Evolutionary conservation across 306 rosid genomes (phyloP).

Genomic region (Cucurbita argyrosperma): DNA sequence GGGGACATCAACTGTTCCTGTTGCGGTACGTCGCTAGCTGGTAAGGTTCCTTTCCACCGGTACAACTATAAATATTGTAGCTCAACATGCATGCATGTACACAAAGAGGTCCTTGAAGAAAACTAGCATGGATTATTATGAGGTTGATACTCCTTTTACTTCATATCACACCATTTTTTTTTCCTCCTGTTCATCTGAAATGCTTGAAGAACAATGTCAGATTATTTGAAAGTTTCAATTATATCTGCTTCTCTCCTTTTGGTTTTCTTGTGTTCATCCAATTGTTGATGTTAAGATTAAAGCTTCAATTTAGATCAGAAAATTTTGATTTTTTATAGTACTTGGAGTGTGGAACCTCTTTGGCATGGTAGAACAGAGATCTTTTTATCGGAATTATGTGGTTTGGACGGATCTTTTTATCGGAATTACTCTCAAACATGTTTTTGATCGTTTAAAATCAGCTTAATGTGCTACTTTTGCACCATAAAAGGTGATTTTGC

Average conservation of each 20-base stretch:
- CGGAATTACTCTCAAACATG: too few relatives aligned
- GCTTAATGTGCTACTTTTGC: too few relatives aligned
- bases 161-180: neutral
- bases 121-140: slow-evolving; percentile 9
- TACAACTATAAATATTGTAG: slow-evolving; percentile 93
- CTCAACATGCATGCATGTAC: slow-evolving; percentile 93
- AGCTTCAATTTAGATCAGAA: neutral
- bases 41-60: slow-evolving; percentile 79
- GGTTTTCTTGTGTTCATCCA: neutral
- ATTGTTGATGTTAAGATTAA: neutral
- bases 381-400: neutral
- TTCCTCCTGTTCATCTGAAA: neutral
- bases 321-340: neutral
- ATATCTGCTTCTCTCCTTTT: neutral
- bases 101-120: slow-evolving; percentile 69
- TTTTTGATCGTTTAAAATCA: too few relatives aligned
- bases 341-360: neutral
- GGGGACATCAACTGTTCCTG: slow-evolving; percentile 59
- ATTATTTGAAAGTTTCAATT: neutral
- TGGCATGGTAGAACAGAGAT: neutral
- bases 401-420: neutral
- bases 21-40: slow-evolving; percentile 64
- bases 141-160: neutral
- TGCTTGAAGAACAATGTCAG: neutral
- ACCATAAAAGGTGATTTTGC: too few relatives aligned